These are phyloP conservation scores for Diaporthe batatas DNA, from an alignment of 2,329 filamentous ascomycete genomes.

Conservation along the genomic window DNA sequence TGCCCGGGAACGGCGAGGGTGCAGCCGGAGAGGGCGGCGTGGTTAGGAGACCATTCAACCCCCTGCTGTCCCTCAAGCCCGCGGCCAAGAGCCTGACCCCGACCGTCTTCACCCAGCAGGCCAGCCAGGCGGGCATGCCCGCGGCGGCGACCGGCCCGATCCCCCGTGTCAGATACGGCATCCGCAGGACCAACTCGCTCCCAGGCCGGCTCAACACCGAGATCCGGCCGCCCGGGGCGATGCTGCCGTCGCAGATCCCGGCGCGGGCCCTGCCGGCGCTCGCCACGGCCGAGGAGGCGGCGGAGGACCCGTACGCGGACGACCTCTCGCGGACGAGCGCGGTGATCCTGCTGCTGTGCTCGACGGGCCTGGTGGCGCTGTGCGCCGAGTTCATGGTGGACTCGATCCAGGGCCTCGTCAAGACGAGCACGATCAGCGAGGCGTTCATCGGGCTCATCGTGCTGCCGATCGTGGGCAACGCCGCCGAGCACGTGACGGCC, in stretches of 20 bases:
- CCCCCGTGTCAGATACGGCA: conserved; percentile 71
- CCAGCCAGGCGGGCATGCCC: conserved; percentile 47
- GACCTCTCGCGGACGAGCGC: conserved; percentile 64
- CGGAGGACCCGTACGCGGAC: conserved; percentile 50
- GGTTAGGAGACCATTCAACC: conserved; percentile 64
- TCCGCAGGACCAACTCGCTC: conserved; percentile 80
- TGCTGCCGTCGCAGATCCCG: conserved; percentile 63
- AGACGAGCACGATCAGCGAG: conserved; percentile 68
- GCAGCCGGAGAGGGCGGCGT: conserved; percentile 24
- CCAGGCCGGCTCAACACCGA: conserved; percentile 73
- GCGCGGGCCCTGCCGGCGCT: conserved; percentile 52
- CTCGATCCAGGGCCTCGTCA: conserved; percentile 74
- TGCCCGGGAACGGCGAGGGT: conserved; percentile 13
- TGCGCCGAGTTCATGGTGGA: conserved; percentile 80
- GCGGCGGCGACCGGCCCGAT: conserved; percentile 59
- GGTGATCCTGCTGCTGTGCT: conserved; percentile 71
- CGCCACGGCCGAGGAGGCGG: conserved; percentile 44
- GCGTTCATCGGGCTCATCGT: conserved; percentile 80
- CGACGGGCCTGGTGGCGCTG: conserved; percentile 74
- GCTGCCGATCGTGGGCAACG: conserved; percentile 79
- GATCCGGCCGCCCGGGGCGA: conserved; percentile 62
- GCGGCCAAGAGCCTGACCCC: conserved; percentile 77
- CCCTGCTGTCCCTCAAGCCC: conserved; percentile 72
- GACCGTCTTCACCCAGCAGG: conserved; percentile 73
- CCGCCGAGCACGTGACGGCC: conserved; percentile 79